phyloP scores from a whole-genome alignment of 1,139 yeast genomes.

The Suhomyces chickasaworum region DNA sequence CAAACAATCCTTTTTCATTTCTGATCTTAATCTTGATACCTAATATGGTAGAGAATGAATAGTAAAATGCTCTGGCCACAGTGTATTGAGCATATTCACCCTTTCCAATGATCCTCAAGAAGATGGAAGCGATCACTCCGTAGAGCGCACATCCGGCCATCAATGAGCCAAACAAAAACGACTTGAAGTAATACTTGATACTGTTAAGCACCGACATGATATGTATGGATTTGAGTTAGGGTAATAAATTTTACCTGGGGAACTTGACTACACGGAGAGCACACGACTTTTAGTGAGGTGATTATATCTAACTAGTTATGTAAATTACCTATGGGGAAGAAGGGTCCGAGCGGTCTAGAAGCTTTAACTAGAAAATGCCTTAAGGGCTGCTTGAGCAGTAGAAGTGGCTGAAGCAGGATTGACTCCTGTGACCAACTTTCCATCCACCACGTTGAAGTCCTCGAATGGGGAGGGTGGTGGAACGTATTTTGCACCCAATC shows the following conservation, averaged over 20 bases:
- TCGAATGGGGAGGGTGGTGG: constrained; percentile 23
- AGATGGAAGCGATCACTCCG: constrained; percentile 75
- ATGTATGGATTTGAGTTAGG: neutral
- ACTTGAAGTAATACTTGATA: constrained; percentile 56
- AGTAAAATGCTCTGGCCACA: constrained; percentile 81
- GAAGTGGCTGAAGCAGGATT: constrained; percentile 50
- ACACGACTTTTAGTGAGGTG: constrained; percentile 4
- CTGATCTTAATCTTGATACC: constrained; percentile 72
- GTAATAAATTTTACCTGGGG: neutral
- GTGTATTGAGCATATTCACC: constrained; percentile 84
- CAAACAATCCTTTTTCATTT: constrained; percentile 52
- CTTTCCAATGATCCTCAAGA: constrained; percentile 69
- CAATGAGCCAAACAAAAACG: constrained; percentile 53
- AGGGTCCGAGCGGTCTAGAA: neutral
- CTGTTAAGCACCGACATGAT: constrained; percentile 14
- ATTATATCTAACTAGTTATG: neutral
- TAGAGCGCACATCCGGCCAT: constrained; percentile 65
- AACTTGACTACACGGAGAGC: neutral
- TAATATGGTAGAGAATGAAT: constrained; percentile 56
- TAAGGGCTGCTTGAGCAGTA: constrained; percentile 42
- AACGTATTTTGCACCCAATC: constrained; percentile 22
- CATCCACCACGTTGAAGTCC: constrained; percentile 22
- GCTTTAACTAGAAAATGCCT: constrained; percentile 10
- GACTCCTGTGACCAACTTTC: constrained; percentile 25
- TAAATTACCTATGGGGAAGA: neutral